Evolutionary conservation across 2,329 filamentous ascomycete species (phyloP), one percentile per base, ranked within the genome.

Genomic region (Alternaria viburni): DNA sequence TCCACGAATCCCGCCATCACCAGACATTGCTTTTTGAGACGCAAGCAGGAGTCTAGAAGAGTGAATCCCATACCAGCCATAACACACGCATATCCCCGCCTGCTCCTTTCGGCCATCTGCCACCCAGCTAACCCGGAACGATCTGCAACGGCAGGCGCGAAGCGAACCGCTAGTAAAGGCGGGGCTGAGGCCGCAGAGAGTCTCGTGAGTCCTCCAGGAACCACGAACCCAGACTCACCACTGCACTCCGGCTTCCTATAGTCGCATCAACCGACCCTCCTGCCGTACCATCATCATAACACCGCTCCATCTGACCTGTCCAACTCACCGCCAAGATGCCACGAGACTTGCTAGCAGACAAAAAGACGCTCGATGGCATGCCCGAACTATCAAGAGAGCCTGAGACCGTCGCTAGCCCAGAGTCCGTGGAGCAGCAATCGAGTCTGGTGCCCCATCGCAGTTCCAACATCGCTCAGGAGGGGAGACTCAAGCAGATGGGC

Each of bases 401-500:
- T n/a, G 65, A 79, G 19, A 59, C 70, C 17, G 65, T 65, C 43
- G 47, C 65, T 28, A 70, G 65, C 57, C 66, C 68, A 9, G 68
- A 67, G 17, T 61, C 65, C 11, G 51, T 65, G 19, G 52, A 65
- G 19, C 50, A 67, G 15, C 50, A 67, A 12, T 55, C 65, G 19
- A 69, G 69, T 46, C 63, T 72, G 17, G 62, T 68, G 52, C 67
- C 73, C 9, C 67, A 74, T 62, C 74, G 70, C 67, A 66, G 64
- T 44, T 59, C 69, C 21, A 69, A 66, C 45, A 65, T 70, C 30
- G 62, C 74, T 5, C 62, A 74, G 23, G 73, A 77, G 23, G 72
- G 76, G 26, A 61, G 69, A 17, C 74, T 73, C 66, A 73, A 70
- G 57, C 77, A 73, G 56, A 74, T 77, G 68, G 89, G 90, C 71